Conservation (phyloP, 1,284 basidiomycete species). For the Gomphus bonarii region DNA sequence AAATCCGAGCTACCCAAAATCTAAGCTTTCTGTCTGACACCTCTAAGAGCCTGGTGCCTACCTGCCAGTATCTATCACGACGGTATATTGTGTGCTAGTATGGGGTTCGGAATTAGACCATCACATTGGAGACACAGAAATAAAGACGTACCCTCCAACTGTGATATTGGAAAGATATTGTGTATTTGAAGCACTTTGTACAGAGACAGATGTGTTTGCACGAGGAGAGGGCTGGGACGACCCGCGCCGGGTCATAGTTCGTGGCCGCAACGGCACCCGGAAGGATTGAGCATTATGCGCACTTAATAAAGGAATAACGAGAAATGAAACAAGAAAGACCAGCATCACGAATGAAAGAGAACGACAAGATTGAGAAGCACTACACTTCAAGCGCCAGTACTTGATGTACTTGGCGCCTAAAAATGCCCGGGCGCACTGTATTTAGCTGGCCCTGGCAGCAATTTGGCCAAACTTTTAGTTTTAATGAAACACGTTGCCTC, state of each 20-base stretch:
- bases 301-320: neutral
- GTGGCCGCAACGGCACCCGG: neutral
- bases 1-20: conserved; percentile 39
- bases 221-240: neutral
- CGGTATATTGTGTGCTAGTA: neutral
- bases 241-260: neutral
- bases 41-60: neutral
- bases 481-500: too few species aligned
- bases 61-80: conserved; percentile 10
- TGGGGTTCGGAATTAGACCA: neutral
- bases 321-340: neutral
- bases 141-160: conserved; percentile 4
- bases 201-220: conserved; percentile 3
- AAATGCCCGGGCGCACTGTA: too few species aligned
- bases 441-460: too few species aligned
- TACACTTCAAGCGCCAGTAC: too few species aligned
- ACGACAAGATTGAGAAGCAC: too few species aligned
- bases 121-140: neutral
- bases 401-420: too few species aligned
- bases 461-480: too few species aligned
- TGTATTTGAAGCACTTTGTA: neutral
- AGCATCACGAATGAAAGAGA: neutral
- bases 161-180: conserved; percentile 8
- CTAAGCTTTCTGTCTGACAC: neutral
- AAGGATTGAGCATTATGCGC: neutral